Evolutionary conservation across 352 stramenopile genomes (phyloP), one percentile per base, ranked within the genome.

Genomic region (Globisporangium middletonii): DNA sequence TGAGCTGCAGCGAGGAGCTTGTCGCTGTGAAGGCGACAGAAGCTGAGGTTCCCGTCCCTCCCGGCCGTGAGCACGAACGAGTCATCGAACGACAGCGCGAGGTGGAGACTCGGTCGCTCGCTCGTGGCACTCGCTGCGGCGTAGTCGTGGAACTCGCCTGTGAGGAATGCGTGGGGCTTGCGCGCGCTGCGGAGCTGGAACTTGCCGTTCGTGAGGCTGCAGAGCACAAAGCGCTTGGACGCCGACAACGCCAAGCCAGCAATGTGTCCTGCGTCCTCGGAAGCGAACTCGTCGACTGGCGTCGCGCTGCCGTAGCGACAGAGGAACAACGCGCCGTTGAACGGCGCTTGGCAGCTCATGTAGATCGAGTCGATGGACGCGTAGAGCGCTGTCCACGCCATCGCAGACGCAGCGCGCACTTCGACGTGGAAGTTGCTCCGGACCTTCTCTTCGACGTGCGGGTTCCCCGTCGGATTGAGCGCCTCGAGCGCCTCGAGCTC

Each of bases 1-100:
- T 65, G 61, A 0, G 82, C 67, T 0, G 71, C 62, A n/a, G 75
- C 62, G 3, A 72, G 68, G 26, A 91, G 53, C 46, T 85, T 83
- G 16, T 87, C 75, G n/a, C 50, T 65, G 50, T 88, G 57, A 1
- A 96, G 43, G 12, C 84, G 75, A 33, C 72, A 73, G 45, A 94
- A 71, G 27, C 79, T 88, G 4, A 97, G 49, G 37, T 90, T 82
- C 6, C 89, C 87, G 48, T 97, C 89, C 19, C 56, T 65, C 13
- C 87, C 89, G 4, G 68, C 73, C 27, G 75, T 73, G 16, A 97
- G 30, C 1, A 93, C 62, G 33, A 87, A 96, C 33, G 76, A 80
- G 48, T 96, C 87, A 63, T 97, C 89, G 37, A 88, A 96, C 15
- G 80, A 94, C 38, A 90, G 52, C n/a, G 73, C 69, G 13, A 84